Percentiles rank a stretch among this genome's conserved stretches.
These are phyloP conservation scores for Emergomyces orientalis DNA, from an alignment of 2,329 filamentous ascomycete genomes.

Conservation along the genomic window DNA sequence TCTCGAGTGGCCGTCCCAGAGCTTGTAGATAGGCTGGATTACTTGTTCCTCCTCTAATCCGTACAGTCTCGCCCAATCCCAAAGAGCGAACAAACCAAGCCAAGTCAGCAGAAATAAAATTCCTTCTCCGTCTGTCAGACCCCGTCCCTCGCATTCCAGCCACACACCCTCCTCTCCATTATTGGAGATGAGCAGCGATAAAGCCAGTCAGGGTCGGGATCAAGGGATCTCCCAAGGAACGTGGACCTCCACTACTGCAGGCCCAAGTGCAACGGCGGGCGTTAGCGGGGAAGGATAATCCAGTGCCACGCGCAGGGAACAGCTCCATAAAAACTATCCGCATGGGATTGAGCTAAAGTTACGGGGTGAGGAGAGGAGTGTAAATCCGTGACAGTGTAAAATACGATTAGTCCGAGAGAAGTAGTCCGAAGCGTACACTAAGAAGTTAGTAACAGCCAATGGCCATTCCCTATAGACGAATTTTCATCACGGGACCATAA, in stretches of 20 bases:
- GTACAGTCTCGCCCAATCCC: no score
- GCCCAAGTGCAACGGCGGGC: conserved; percentile 3
- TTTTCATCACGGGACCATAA: background rate
- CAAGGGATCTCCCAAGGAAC: background rate
- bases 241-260: background rate
- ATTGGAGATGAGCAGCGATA: background rate
- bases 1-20: background rate
- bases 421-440: no score
- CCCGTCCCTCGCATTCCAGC: no score
- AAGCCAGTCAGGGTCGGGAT: background rate
- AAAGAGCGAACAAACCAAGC: no score
- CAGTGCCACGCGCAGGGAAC: background rate
- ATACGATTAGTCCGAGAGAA: background rate
- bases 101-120: no score
- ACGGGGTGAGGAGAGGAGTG: no score
- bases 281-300: background rate
- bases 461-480: background rate
- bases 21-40: background rate
- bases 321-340: background rate
- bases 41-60: no score
- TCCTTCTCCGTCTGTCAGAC: background rate
- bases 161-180: background rate
- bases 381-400: background rate
- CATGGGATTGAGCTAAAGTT: no score
- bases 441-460: no score